A percentile compares a stretch with the other conserved stretches of the same genome.
These are phyloP conservation scores for Posidonia australis DNA, from an alignment of 106 monocot species.

Conservation along the genomic window DNA sequence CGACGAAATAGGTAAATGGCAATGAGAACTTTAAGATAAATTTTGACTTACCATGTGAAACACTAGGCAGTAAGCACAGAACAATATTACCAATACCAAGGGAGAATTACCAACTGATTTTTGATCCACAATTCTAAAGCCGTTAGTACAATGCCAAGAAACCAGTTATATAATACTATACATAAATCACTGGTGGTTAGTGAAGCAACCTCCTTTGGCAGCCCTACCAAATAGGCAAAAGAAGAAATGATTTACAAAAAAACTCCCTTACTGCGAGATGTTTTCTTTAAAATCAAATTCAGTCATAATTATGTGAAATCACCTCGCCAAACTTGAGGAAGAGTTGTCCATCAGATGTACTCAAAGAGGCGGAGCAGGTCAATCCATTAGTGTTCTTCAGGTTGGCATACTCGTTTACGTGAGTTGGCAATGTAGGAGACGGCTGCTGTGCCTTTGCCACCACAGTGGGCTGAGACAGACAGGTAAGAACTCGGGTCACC, in stretches of 20 bases:
- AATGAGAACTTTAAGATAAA: no score
- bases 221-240: no score
- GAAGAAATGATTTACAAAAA: background rate
- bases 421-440: conserved; percentile 30
- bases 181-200: no score
- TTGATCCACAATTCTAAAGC: no score
- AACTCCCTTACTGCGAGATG: background rate
- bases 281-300: conserved; percentile 1
- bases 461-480: conserved; percentile 31
- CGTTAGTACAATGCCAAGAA: no score
- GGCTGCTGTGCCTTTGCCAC: conserved; percentile 19
- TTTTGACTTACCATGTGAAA: no score
- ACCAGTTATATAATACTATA: no score
- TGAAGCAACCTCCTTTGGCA: no score
- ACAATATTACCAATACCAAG: no score
- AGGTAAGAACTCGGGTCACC: conserved; percentile 57
- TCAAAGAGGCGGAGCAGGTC: conserved; percentile 38
- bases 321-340: conserved; percentile 95
- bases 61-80: no score
- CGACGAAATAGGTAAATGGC: no score
- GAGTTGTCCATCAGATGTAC: conserved; percentile 74
- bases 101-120: no score
- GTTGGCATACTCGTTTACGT: conserved; percentile 51
- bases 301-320: conserved; percentile 72
- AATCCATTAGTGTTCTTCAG: conserved; percentile 38